Percentiles rank a stretch among this genome's conserved stretches.
Evolutionary conservation across 2,329 filamentous ascomycete species (phyloP).

Genomic region (Sclerotinia borealis): DNA sequence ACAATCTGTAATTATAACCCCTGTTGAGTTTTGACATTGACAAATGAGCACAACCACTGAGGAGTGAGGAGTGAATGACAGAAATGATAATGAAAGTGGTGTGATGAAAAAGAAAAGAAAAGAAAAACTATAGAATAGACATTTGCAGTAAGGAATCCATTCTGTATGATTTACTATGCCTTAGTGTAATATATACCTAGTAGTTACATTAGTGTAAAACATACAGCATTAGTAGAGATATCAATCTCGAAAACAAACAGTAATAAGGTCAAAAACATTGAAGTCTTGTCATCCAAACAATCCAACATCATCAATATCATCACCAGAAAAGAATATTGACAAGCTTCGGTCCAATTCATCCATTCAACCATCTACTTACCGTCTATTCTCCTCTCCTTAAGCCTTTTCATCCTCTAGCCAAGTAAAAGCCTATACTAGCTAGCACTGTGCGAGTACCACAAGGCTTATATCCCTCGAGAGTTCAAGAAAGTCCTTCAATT

Average conservation of each 20-base stretch:
- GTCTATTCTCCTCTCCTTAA: background rate
- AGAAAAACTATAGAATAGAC: no score
- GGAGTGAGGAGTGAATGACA: no score
- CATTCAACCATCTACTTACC: background rate
- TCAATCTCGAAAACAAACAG: background rate
- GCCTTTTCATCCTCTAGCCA: background rate
- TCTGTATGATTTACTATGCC: no score
- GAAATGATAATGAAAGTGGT: no score
- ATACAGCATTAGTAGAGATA: background rate
- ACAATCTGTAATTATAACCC: no score
- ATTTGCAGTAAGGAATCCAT: no score
- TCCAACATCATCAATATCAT: background rate
- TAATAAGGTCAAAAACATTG: background rate
- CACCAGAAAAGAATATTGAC: background rate
- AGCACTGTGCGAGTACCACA: background rate
- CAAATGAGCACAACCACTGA: no score
- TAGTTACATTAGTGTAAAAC: no score
- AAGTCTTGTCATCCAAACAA: background rate
- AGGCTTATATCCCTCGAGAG: no score
- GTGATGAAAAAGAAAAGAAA: no score
- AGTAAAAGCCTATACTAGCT: background rate
- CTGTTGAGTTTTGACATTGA: no score
- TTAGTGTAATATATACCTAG: no score
- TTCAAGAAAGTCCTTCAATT: background rate
- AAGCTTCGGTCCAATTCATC: background rate